Base-by-base conservation (phyloP, 306 rosid species). In the Crotalaria pallida region DNA sequence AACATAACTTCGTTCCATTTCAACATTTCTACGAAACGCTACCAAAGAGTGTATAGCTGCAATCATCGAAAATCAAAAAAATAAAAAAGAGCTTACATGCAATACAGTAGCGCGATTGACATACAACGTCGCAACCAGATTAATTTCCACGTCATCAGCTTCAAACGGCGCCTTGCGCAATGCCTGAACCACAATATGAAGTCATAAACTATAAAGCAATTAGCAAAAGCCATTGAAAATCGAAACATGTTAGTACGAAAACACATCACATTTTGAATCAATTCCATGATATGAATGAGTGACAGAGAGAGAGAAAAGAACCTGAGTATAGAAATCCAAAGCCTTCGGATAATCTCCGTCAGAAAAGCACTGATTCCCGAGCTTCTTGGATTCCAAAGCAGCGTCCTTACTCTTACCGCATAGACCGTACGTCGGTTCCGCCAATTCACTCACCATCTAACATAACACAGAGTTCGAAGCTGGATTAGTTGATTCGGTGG, bases 61-160 rank as follows among this genome's bases (percentile, higher is more conserved):
- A 60, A 41, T 49, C 34, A 65, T n/a, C n/a, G n/a, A n/a, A n/a
- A n/a, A n/a, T n/a, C n/a, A n/a, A n/a, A n/a, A n/a, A n/a, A n/a
- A n/a, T 24, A 17, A 65, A 23, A 27, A 57, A 31, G 71, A 69
- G 62, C 92, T 81, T 75, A 92, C 98, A 79, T 81, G 83, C 79
- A 92, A 84, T 38, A 82, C 92, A 41, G 84, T 80, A 78, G 98
- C 98, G 67, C 96, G 91, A 80, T 92, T 92, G 77, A 79, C 34
- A 83, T 81, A 87, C 80, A 92, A 81, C 3, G 83, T 82, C 22
- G 92, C 84, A 75, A 83, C 84, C 74, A 86, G 76, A 83, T 86
- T 92, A 64, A 65, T 80, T 29, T 83, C 87, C 80, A 43, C 52
- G 43, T 72, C 88, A 72, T 71, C 58, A 66, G 74, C 86, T 41